A percentile compares a stretch with the other conserved stretches of the same genome.
These are phyloP conservation scores for Colletotrichum somersetense DNA, from an alignment of 2,329 filamentous ascomycete species.

Conservation along the genomic window DNA sequence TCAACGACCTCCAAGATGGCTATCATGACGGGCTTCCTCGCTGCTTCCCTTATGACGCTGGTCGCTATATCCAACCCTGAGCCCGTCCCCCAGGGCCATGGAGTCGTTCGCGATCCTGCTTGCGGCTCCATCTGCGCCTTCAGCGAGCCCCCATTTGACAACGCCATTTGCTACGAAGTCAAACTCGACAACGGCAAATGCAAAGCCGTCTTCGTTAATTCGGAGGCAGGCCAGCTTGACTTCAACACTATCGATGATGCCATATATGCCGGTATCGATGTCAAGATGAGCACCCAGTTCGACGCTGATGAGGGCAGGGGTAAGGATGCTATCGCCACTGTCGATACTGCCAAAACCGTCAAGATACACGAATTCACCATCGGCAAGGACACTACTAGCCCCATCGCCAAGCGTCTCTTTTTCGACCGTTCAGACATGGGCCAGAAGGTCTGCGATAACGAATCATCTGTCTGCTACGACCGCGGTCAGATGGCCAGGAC, in stretches of 20 bases:
- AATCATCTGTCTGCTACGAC: conserved; percentile 6
- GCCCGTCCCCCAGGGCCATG: background rate
- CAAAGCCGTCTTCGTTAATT: conserved; percentile 6
- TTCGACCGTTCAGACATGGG: background rate
- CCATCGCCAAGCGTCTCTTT: conserved; percentile 9
- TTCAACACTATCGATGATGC: background rate
- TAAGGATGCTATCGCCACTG: background rate
- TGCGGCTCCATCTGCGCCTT: conserved; percentile 17
- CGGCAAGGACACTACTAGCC: background rate
- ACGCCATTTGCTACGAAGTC: conserved; percentile 15
- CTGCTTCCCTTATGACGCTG: conserved; percentile 3
- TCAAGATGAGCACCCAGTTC: conserved; percentile 4
- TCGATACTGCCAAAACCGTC: background rate
- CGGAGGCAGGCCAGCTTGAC: background rate
- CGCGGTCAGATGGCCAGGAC: conserved; percentile 11
- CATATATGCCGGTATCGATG: background rate
- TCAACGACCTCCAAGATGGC: conserved; percentile 5
- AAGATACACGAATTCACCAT: background rate
- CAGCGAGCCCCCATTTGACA: background rate
- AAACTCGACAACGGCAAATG: conserved; percentile 19
- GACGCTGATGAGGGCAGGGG: background rate
- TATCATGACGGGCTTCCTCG: background rate
- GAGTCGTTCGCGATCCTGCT: background rate
- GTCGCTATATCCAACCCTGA: background rate
- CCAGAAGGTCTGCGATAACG: background rate